Base-by-base conservation (phyloP, 495 filamentous ascomycete species). In the Trichoderma orchidacearum region DNA sequence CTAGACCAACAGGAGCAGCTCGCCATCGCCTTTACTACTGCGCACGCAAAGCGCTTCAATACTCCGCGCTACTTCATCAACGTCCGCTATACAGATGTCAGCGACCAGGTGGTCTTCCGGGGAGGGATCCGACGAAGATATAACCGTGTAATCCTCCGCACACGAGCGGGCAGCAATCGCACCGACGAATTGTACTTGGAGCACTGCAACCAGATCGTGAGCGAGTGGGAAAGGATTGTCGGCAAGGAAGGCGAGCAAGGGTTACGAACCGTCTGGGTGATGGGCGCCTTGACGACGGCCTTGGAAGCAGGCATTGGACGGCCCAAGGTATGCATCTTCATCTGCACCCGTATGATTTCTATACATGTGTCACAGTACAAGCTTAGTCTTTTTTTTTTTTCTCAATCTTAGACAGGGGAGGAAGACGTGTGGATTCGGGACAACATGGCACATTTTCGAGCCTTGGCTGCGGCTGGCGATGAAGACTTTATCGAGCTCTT, bases 51-150 rank as follows among this genome's bases (percentile, higher is more conserved):
- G 18, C 55, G 63, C 30, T 72, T 72, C 58, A 63, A 60, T 23
- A 70, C 70, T 5, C 70, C 67, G 0, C 60, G 60, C 3, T 58
- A 61, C 0, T 71, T 72, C 51, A 63, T 72, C 8, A 72, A 71
- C 53, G 66, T 72, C 17, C 52, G 52, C 29, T 54, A 32, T 31
- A 54, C 52, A 5, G 52, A 54, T 4, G 52, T 52, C 9, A 61
- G 57, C 0, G n/a, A 51, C 7, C 64, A 65, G 3, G 51, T 59
- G 4, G 56, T 62, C 0, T 69, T 66, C 41, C 30, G 64, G 0
- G 66, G 56, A 3, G 66, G 66, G 0, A 60, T 61, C n/a, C 48
- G 38, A 45, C 51, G 61, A n/a, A 23, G 21, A 11, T 55, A 59
- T 12, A 69, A 66, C 56, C 59, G 64, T 5, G 59, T 68, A 45